Base-by-base conservation (phyloP, 371 early-diverging fungal genomes). In the Apophysomyces elegans region DNA sequence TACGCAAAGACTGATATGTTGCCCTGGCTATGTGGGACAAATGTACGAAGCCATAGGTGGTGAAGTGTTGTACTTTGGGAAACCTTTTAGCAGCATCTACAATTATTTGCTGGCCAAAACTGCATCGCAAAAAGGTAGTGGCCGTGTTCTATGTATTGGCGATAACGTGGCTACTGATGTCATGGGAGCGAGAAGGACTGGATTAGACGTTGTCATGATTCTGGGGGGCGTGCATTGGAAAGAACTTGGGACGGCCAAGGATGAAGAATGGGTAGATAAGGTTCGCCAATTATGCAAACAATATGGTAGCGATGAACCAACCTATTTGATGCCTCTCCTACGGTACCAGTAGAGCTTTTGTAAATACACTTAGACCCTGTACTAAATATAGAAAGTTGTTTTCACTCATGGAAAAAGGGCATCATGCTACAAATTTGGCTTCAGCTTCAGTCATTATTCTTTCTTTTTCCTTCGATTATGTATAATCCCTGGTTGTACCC, bases 141-240 rank as follows among this genome's bases (percentile, higher is more conserved):
- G 47, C 37, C 62, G 65, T 2, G 56, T 79, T 21, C 21, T 82
- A 12, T 82, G 79, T 54, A 67, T 82, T 11, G 82, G 82, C 13
- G 82, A 82, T 47, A 79, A 79, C 60, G 35, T 82, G 4, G 71
- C 75, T 6, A 82, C 82, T 0, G 82, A 82, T 62, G 68, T 82
- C 0, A 50, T 66, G n/a, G 82, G 82, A 7, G 82, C 82, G 1
- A 64, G 65, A 6, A 62, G 72, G 32, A 71, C 71, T 4, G 78
- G 75, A 5, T 58, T 77, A 18, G 82, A 82, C 62, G 75, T 77
- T 1, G 73, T 79, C 62, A 63, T 84, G 75, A 71, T 86, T 4
- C 59, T 81, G 9, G 85, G 82, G 13, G 87, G 85, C 38, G 81
- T 86, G 0, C 87, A 86, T 63, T 65, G 63, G 56, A 37, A 71